Base-by-base conservation (phyloP, 2,329 filamentous ascomycete genomes). In the Amphichorda felina region DNA sequence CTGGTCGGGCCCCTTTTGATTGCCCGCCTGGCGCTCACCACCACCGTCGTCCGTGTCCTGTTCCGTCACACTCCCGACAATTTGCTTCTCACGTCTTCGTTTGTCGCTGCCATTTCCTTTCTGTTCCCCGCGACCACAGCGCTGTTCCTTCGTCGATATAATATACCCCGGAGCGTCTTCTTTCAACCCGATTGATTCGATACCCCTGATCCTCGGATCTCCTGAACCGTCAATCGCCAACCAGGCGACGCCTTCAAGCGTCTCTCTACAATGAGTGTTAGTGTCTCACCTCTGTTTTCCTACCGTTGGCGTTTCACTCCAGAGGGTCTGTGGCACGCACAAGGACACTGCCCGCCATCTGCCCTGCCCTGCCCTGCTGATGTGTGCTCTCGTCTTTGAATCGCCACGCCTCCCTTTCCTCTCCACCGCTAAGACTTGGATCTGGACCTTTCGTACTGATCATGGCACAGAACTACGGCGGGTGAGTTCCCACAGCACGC, bases 251-350 rank as follows among this genome's bases (percentile, higher is more conserved):
- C 27, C 27, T 7, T n/a, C 27, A 16, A 29, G 27, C 27, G 27
- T 29, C 27, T 16, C 27, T n/a, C 15, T 16, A 14, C 51, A 43
- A 69, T 69, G 65, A 68, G 64, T 56, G 65, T 69, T 54, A 61
- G 65, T 66, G 53, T 57, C 54, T 56, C 46, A 46, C 36, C 45
- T 39, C 36, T 22, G 21, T 36, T 27, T 38, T 34, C 36, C 33
- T 21, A 38, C 36, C 30, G 26, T 38, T 35, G 35, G 28, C 28
- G 33, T 40, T 40, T 38, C 32, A 37, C 36, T 36, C 21, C 10
- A 24, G 21, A 24, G 21, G 10, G 21, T 10, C 21, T 10, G 21
- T 24, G 21, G 21, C 21, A 24, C 21, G 10, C 21, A 10, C 21
- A 10, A 24, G n/a, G n/a, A 24, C 10, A 24, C 6, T 10, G 10